Percentiles rank a stretch among this genome's conserved stretches.
These are phyloP conservation scores for Aureobasidium mangrovei DNA, from an alignment of 2,329 filamentous ascomycete genomes.

Conservation along the genomic window DNA sequence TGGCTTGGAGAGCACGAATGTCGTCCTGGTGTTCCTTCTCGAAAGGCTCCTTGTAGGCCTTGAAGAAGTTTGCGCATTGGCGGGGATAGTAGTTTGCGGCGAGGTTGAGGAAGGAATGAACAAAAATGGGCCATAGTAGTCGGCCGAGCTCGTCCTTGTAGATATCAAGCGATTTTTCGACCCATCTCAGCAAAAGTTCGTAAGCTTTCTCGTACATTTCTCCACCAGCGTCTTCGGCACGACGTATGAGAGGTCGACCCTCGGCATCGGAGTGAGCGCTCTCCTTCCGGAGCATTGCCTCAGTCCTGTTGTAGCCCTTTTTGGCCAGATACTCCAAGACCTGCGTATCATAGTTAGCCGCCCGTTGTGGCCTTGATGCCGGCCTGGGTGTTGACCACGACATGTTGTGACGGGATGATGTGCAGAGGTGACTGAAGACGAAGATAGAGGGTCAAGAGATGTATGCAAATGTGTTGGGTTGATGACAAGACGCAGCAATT, in stretches of 20 bases:
- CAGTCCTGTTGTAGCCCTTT: slow-evolving; percentile 86
- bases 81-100: slow-evolving; percentile 61
- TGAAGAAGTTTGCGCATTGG: slow-evolving; percentile 67
- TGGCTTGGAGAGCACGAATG: slow-evolving; percentile 61
- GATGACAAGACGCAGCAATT: too few species aligned
- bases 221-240: slow-evolving; percentile 59
- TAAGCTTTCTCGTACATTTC: slow-evolving; percentile 72
- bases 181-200: slow-evolving; percentile 49
- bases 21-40: slow-evolving; percentile 73
- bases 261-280: slow-evolving; percentile 75
- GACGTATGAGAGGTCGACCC: slow-evolving; percentile 61
- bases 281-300: slow-evolving; percentile 86
- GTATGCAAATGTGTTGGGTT: too few species aligned
- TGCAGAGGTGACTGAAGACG: too few species aligned
- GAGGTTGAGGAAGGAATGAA: slow-evolving; percentile 83
- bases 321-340: slow-evolving; percentile 94
- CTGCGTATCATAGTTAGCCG: slow-evolving; percentile 33
- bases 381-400: not conserved
- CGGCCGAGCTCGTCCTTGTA: slow-evolving; percentile 92
- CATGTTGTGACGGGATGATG: too few species aligned
- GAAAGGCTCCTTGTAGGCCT: slow-evolving; percentile 59
- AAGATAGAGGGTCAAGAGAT: too few species aligned
- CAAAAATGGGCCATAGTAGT: slow-evolving; percentile 85
- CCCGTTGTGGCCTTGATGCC: not conserved
- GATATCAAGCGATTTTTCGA: slow-evolving; percentile 84